Evolutionary conservation across 192 early-diverging fungal species (phyloP), one percentile per base, ranked within the genome.

Genomic region (Entrophospora sp.): DNA sequence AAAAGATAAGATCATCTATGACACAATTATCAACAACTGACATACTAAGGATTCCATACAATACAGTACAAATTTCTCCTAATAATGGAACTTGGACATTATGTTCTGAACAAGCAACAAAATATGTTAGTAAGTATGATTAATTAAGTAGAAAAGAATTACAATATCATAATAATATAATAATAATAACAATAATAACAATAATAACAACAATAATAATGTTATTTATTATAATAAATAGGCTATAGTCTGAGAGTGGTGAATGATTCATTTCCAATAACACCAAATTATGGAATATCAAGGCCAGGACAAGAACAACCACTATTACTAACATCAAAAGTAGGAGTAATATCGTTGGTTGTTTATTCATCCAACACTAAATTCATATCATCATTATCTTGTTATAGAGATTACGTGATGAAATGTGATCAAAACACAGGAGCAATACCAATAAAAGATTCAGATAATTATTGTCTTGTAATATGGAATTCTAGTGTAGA

Each of bases 311-410:
- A 16, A n/a, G n/a, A 25, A 28, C 16, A 2, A 25, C 30, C 51
- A 31, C 51, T 53, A 2, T 1, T 53, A 16, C 27, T 28, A 6
- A 28, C 51, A 32, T 28, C 51, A 7, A n/a, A n/a, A 8, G 27
- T 28, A 16, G 51, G 51, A 30, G 31, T 53, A 27, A 20, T 31
- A n/a, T 25, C 51, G 14, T 28, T 14, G 31, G 31, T 53, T 14
- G 14, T 13, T 30, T 53, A 53, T 31, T n/a, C 51, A 16, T 30
- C 24, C n/a, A 13, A 12, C 1, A 6, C 2, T 30, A 53, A 31
- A 34, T 53, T 53, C 30, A 14, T 53, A 16, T 28, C 51, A n/a
- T 32, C 51, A 28, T 53, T 53, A 32, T 53, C 51, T 53, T 53
- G 51, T 30, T 53, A 53, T 34, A n/a, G 13, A 28, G 16, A 34